These are phyloP conservation scores for Zygosaccharomyces pseudobailii DNA, from an alignment of 1,139 yeast genomes.

Conservation along the genomic window DNA sequence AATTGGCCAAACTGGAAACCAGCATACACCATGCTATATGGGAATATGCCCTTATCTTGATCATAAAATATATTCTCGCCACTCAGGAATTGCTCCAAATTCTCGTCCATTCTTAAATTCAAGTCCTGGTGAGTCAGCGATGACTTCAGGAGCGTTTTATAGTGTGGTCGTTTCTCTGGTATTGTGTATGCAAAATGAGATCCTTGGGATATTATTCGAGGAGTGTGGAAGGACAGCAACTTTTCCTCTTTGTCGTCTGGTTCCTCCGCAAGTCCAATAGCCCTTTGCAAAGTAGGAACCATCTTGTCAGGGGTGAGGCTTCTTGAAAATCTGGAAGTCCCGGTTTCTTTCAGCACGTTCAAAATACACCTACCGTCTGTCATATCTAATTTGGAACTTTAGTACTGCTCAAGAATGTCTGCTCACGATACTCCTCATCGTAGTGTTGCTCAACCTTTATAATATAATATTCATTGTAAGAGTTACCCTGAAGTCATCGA, in stretches of 20 bases:
- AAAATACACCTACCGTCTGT: constrained; percentile 18
- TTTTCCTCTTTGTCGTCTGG: constrained; percentile 16
- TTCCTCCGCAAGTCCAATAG: constrained; percentile 37
- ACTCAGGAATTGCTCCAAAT: constrained; percentile 53
- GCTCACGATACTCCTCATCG: background rate
- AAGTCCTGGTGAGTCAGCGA: constrained; percentile 57
- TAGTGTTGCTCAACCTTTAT: background rate
- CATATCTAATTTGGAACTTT: constrained; percentile 7
- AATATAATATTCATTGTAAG: background rate
- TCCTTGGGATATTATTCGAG: constrained; percentile 50
- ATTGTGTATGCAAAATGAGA: constrained; percentile 70
- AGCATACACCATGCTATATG: constrained; percentile 88
- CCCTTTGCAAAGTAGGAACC: constrained; percentile 48
- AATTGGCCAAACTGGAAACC: constrained; percentile 96
- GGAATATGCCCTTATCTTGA: constrained; percentile 47
- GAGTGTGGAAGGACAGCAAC: constrained; percentile 39
- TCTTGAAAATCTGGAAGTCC: constrained; percentile 31
- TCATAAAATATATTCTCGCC: constrained; percentile 50
- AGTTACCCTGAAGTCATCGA: constrained; percentile 2
- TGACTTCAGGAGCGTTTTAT: constrained; percentile 55
- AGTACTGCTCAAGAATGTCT: background rate
- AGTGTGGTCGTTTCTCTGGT: constrained; percentile 58
- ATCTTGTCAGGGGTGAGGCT: constrained; percentile 54
- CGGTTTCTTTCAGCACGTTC: constrained; percentile 18
- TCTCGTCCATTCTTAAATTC: constrained; percentile 44